Conservation (phyloP, 129 eudicot species). For the Daucus carota region DH1_v3.0 NC_030384.2:44748501-44749000, state of each 20-base stretch:
- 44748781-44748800: too few relatives aligned
- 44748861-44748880: too few relatives aligned
- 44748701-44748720: too few relatives aligned
- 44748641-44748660: conserved; percentile 12
- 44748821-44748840: too few relatives aligned
- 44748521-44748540: not conserved
- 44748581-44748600: conserved; percentile 12
- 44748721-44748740: too few relatives aligned
- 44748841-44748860: too few relatives aligned
- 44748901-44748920: not conserved
- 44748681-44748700: conserved; percentile 25
- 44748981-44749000: conserved; percentile 9
- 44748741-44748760: too few relatives aligned
- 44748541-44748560: conserved; percentile 4
- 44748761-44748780: too few relatives aligned
- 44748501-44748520: too few relatives aligned
- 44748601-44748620: conserved; percentile 16
- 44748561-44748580: not conserved
- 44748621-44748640: not conserved
- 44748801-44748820: too few relatives aligned
- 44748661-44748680: conserved; percentile 13
- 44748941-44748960: not conserved
- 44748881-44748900: not conserved
- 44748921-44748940: conserved; percentile 9
- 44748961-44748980: conserved; percentile 2